Percentiles rank a stretch among this genome's conserved stretches.
phyloP scores from a whole-genome alignment of 768 basidiomycete genomes.

The Austroboletus festivus region DNA sequence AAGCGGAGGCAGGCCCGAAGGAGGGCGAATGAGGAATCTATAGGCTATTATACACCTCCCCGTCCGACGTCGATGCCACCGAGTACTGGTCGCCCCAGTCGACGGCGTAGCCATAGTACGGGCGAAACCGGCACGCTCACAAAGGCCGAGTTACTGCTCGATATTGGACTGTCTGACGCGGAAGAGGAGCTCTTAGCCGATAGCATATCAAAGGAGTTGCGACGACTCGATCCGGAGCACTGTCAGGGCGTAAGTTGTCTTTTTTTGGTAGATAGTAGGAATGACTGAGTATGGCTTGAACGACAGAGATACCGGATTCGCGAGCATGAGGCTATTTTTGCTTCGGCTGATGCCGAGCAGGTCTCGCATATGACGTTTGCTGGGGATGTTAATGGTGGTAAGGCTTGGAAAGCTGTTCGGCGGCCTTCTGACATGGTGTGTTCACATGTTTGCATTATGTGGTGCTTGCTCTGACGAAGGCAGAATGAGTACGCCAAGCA shows the following conservation, averaged over 20 bases:
- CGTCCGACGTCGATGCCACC: slow-evolving; percentile 24
- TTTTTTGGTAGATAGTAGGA: not conserved
- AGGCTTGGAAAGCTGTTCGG: slow-evolving; percentile 84
- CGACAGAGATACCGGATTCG: slow-evolving; percentile 76
- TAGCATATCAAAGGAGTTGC: slow-evolving; percentile 72
- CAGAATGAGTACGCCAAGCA: slow-evolving; percentile 95
- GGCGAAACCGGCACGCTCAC: slow-evolving; percentile 59
- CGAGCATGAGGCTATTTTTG: slow-evolving; percentile 79
- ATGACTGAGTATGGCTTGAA: slow-evolving; percentile 5
- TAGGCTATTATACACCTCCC: slow-evolving; percentile 34
- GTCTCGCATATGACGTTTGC: slow-evolving; percentile 68
- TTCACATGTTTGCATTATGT: slow-evolving; percentile 2
- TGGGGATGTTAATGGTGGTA: slow-evolving; percentile 78
- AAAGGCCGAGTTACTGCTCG: slow-evolving; percentile 34
- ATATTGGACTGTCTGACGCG: slow-evolving; percentile 37
- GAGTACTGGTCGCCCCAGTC: slow-evolving; percentile 46
- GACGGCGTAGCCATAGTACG: slow-evolving; percentile 74
- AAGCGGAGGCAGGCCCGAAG: slow-evolving; percentile 62
- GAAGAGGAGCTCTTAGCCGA: slow-evolving; percentile 58
- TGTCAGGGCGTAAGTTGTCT: slow-evolving; percentile 22
- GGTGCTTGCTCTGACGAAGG: not conserved
- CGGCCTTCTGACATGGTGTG: slow-evolving; percentile 93
- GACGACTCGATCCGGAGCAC: slow-evolving; percentile 45
- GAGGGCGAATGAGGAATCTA: slow-evolving; percentile 46
- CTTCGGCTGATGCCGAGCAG: slow-evolving; percentile 69